Percentiles rank a stretch among this genome's conserved stretches.
These are phyloP conservation scores for Vicia sativa DNA, from an alignment of 306 rosid species.

Conservation along the genomic window DNA sequence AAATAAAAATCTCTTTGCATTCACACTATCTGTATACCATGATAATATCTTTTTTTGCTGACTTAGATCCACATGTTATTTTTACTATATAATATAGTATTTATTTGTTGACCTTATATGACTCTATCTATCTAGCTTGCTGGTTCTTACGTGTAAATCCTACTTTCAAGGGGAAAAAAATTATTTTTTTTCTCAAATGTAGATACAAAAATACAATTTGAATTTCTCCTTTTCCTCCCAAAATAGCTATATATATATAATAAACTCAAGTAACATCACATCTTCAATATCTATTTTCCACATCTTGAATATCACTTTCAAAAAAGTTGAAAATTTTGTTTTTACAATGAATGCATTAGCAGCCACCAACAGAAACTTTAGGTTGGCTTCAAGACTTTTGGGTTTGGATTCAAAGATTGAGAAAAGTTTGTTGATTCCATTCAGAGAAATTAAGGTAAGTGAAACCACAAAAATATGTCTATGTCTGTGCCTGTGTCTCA, in stretches of 20 bases:
- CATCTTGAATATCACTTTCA: slow-evolving; percentile 19
- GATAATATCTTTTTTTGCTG: background rate
- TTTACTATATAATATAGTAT: slow-evolving; percentile 1
- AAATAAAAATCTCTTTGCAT: background rate
- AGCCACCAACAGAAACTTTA: slow-evolving; percentile 96
- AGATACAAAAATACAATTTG: background rate
- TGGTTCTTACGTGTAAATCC: slow-evolving; percentile 26
- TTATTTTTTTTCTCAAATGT: too few relatives aligned
- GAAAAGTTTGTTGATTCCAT: slow-evolving; percentile 87
- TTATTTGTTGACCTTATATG: slow-evolving; percentile 8
- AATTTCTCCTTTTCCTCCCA: background rate
- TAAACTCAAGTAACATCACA: background rate
- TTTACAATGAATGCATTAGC: slow-evolving; percentile 78
- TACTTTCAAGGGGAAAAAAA: background rate
- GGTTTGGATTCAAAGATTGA: slow-evolving; percentile 95
- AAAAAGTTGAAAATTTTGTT: background rate
- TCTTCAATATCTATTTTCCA: slow-evolving; percentile 23
- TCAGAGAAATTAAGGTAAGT: slow-evolving; percentile 89
- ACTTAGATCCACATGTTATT: slow-evolving; percentile 26
- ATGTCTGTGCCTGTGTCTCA: too few relatives aligned
- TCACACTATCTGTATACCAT: background rate
- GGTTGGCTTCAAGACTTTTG: slow-evolving; percentile 79
- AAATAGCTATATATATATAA: slow-evolving; percentile 2
- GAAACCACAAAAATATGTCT: background rate
- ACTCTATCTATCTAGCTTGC: slow-evolving; percentile 7